Conservation (phyloP, 177 flowering plant species). For the Vitis hybrid region DNA sequence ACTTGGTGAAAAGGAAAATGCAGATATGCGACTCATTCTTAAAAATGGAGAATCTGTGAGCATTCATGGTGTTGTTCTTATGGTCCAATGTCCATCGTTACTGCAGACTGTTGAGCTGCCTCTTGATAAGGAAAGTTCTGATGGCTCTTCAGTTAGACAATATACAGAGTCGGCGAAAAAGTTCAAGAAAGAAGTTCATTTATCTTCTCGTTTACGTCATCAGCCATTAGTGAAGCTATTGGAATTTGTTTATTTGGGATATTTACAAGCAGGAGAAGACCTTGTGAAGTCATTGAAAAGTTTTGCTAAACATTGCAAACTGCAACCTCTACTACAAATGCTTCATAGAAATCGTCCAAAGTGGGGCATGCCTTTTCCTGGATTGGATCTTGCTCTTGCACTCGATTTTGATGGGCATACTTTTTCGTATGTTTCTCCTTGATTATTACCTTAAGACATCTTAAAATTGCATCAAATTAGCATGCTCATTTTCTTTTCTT, state of each 20-base stretch:
- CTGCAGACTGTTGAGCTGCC: too few species aligned
- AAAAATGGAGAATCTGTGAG: too few species aligned
- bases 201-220: conserved; percentile 62
- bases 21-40: conserved; percentile 44
- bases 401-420: conserved; percentile 47
- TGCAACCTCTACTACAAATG: conserved; percentile 41
- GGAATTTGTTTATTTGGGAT: conserved; percentile 18
- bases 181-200: conserved; percentile 37
- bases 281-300: conserved; percentile 49
- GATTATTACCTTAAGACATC: background rate
- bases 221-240: conserved; percentile 26
- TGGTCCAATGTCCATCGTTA: too few species aligned
- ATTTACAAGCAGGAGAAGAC: conserved; percentile 42
- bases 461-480: background rate
- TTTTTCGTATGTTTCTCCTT: conserved; percentile 50
- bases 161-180: conserved; percentile 9
- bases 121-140: conserved; percentile 15
- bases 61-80: too few species aligned
- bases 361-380: conserved; percentile 62
- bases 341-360: conserved; percentile 47
- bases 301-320: conserved; percentile 56
- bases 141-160: conserved; percentile 16
- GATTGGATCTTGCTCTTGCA: conserved; percentile 51
- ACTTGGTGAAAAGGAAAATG: conserved; percentile 37
- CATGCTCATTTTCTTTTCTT: background rate